Conservation (phyloP, 1,139 yeast species). For the Scheffersomyces stambukii region DNA sequence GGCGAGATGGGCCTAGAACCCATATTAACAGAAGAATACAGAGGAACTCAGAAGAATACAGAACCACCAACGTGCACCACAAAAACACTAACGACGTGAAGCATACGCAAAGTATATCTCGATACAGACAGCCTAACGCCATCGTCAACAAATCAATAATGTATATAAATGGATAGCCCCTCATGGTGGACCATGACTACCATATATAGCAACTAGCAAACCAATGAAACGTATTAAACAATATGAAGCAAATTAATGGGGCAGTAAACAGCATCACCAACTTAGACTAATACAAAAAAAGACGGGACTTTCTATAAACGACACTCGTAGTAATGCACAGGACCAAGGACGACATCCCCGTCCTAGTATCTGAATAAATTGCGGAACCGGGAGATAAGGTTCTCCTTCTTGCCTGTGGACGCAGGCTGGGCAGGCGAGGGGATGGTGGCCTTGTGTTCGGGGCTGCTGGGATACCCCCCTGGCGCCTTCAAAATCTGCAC, state of each 20-base stretch:
- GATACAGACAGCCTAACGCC: too few relatives aligned
- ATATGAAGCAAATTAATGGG: constrained; percentile 1
- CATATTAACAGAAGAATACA: too few relatives aligned
- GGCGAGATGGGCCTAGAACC: too few relatives aligned
- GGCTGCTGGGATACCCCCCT: constrained; percentile 20
- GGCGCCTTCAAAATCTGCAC: constrained; percentile 16
- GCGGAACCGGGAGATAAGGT: constrained; percentile 29
- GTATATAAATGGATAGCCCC: too few relatives aligned
- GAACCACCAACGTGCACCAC: too few relatives aligned
- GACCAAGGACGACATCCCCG: constrained; percentile 1
- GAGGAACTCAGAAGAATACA: too few relatives aligned
- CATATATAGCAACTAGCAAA: constrained; percentile 2
- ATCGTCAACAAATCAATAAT: too few relatives aligned
- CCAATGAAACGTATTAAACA: not conserved
- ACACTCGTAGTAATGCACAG: not conserved
- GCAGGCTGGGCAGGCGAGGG: constrained; percentile 5
- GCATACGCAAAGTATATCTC: too few relatives aligned
- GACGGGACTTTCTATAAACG: constrained; percentile 3
- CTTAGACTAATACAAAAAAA: constrained; percentile 3
- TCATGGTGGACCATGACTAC: too few relatives aligned
- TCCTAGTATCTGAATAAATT: constrained; percentile 28
- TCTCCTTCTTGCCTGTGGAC: constrained; percentile 18
- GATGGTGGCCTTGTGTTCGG: constrained; percentile 8
- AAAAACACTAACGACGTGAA: too few relatives aligned
- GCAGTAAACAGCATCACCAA: constrained; percentile 1